Base-by-base conservation (phyloP, 2,329 filamentous ascomycete genomes). In the Aspergillus brasiliensis region DNA sequence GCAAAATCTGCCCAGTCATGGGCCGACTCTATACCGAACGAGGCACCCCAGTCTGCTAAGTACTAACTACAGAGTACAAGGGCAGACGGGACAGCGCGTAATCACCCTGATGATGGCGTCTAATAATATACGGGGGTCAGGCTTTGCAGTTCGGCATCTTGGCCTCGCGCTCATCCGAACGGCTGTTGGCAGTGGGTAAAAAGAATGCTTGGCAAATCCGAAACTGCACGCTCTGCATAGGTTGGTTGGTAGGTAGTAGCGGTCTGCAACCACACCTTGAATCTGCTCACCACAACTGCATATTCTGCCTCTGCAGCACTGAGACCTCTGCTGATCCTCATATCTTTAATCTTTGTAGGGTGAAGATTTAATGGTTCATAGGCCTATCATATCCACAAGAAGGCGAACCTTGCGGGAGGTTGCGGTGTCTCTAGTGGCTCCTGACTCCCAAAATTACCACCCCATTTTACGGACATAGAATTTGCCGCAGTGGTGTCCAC, bases 161-260 rank as follows among this genome's bases (percentile, higher is more conserved):
- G 31, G 31, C 31, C 31, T 34, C 31, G 31, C 11, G 31, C 11
- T 34, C 31, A 25, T 23, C 11, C 21, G 13, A 46, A 25, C 8
- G 19, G 17, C 21, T 48, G 19, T 25, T 28, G 44, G 10, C 44
- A 48, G 23, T 48, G 44, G 46, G 25, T 15, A 15, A n/a, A 7
- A 49, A 31, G 27, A 49, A 49, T 49, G 46, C 46, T 49, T 49
- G 46, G 46, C 46, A 17, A 49, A n/a, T 11, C 46, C 28, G 46
- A 31, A 28, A 49, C 46, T 27, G 25, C 46, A 49, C 15, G 11
- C 27, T 27, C 46, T 49, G 23, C 25, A 49, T 49, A 34, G 13
- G 31, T 15, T 34, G 31, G 25, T 4, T 5, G 25, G 25, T 25
- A 25, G 21, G 25, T 49, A 28, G n/a, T 49, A 27, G 25, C n/a